A percentile compares a stretch with the other conserved stretches of the same genome.
Conservation (phyloP, 2,329 filamentous ascomycete genomes). For the Remersonia thermophila region DNA sequence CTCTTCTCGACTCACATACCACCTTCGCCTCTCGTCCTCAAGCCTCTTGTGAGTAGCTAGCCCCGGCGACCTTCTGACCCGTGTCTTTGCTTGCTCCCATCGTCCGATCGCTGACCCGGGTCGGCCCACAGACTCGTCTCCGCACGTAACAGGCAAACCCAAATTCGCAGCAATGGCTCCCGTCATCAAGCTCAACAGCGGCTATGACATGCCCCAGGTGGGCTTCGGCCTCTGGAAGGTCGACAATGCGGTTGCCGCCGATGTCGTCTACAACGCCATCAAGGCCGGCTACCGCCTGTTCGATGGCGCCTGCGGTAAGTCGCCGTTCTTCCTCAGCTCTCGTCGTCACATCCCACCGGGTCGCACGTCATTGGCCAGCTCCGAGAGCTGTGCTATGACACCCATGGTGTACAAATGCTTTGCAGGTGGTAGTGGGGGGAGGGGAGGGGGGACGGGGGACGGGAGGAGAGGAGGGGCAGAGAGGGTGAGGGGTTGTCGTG, state of each 20-base stretch:
- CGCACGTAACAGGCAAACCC: not conserved
- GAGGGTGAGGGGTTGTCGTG: not conserved
- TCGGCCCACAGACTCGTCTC: not conserved
- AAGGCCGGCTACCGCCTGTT: constrained; percentile 50
- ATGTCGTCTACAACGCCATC: constrained; percentile 66
- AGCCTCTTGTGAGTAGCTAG: not conserved
- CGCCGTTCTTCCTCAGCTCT: not conserved
- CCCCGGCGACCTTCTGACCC: not conserved
- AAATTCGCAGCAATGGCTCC: constrained; percentile 15
- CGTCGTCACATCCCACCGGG: not conserved
- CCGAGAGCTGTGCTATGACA: constrained; percentile 1
- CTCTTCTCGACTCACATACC: constrained; percentile 6
- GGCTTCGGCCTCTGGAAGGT: constrained; percentile 81
- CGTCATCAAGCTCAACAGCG: constrained; percentile 50
- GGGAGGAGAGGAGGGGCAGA: no score
- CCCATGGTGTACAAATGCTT: no score
- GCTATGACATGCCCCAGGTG: constrained; percentile 60
- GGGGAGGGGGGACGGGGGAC: no score
- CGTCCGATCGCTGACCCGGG: not conserved
- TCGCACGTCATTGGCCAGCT: not conserved
- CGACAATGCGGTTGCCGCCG: constrained; percentile 57
- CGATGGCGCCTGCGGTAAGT: constrained; percentile 48
- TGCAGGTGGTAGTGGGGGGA: no score
- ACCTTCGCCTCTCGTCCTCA: not conserved
- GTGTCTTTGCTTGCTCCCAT: not conserved